Percentiles rank a stretch among this genome's conserved stretches.
These are phyloP conservation scores for Blepharisma undulans DNA, from an alignment of 169 alveolate species.

Conservation along the genomic window DNA sequence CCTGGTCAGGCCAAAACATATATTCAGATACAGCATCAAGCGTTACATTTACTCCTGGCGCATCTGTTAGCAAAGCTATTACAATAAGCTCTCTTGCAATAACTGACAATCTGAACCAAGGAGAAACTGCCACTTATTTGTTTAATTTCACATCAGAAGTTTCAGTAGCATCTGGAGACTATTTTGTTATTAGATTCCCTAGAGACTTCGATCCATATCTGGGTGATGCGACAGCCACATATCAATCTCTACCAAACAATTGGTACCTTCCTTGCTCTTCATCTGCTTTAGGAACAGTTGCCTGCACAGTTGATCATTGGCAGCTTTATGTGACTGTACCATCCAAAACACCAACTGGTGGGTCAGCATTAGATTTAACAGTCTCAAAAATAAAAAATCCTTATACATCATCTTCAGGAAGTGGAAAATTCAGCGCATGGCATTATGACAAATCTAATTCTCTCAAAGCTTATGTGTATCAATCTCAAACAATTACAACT, in stretches of 20 bases:
- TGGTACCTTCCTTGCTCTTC: neutral
- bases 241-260: neutral
- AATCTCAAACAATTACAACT: too few relatives aligned
- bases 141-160: neutral
- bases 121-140: neutral
- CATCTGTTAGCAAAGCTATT: too few relatives aligned
- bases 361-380: neutral
- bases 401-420: neutral
- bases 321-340: neutral
- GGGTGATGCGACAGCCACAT: neutral
- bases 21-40: too few relatives aligned
- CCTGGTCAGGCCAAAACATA: too few relatives aligned
- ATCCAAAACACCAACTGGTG: neutral
- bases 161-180: neutral
- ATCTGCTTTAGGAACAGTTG: neutral
- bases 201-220: constrained; percentile 4
- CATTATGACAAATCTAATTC: too few relatives aligned
- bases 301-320: constrained; percentile 26
- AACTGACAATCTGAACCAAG: neutral
- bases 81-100: too few relatives aligned
- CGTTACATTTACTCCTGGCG: too few relatives aligned
- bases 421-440: too few relatives aligned
- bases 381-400: neutral
- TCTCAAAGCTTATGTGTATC: too few relatives aligned
- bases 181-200: constrained; percentile 25